These are phyloP conservation scores for Aspergillus leporis DNA, from an alignment of 495 filamentous ascomycete species.

Conservation along the genomic window DNA sequence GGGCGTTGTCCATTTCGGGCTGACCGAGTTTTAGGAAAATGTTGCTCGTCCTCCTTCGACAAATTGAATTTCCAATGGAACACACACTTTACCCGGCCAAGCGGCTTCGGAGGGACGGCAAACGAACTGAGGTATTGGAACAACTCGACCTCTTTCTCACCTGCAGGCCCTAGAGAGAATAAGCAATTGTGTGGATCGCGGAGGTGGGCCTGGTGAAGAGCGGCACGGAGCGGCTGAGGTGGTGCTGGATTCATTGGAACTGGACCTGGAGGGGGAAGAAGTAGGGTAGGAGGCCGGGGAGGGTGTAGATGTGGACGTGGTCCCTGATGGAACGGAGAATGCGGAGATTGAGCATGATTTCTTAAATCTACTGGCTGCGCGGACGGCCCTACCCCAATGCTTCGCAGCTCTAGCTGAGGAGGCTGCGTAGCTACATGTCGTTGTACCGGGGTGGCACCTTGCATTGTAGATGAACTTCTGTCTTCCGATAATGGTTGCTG, in stretches of 20 bases:
- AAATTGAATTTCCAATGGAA: constrained; percentile 36
- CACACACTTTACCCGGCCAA: constrained; percentile 23
- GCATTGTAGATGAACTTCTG: background rate
- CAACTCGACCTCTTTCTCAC: constrained; percentile 23
- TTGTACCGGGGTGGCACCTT: background rate
- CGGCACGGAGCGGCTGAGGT: constrained; percentile 43
- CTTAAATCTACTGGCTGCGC: background rate
- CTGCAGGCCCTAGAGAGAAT: constrained; percentile 14
- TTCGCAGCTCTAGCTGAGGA: background rate
- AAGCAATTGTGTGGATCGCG: constrained; percentile 54
- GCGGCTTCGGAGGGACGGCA: constrained; percentile 35
- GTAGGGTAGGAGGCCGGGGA: background rate
- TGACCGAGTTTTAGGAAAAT: constrained; percentile 19
- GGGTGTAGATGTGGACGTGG: constrained; percentile 4
- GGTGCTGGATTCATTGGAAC: constrained; percentile 39
- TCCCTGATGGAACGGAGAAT: background rate
- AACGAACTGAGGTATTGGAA: constrained; percentile 52
- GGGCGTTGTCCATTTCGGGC: constrained; percentile 14
- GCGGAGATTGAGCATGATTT: background rate
- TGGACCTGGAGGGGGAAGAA: constrained; percentile 35
- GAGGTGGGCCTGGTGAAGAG: constrained; percentile 59
- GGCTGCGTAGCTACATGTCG: background rate
- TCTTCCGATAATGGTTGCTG: background rate
- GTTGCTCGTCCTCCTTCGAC: constrained; percentile 14
- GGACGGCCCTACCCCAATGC: constrained; percentile 1